Evolutionary conservation across 345 rosid genomes (phyloP).

Genomic region (Hypericum androsaemum): DNA sequence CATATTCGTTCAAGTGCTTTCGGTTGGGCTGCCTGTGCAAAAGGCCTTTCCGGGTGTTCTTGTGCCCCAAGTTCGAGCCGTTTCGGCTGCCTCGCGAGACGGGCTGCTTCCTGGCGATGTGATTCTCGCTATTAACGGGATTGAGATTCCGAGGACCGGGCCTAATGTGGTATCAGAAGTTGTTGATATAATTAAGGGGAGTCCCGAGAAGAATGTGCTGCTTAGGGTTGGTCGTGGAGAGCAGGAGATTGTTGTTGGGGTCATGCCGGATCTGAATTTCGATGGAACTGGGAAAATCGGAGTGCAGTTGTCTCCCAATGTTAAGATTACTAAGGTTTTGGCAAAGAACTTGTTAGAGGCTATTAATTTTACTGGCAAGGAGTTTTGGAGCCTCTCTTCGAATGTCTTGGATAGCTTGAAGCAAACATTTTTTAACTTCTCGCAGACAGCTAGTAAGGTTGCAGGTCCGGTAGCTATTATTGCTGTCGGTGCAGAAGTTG

Average conservation of each 20-base stretch:
- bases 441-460: slow-evolving; percentile 79
- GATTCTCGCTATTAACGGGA: slow-evolving; percentile 54
- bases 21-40: slow-evolving; percentile 91
- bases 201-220: slow-evolving; percentile 51
- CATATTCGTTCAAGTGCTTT: slow-evolving; percentile 66
- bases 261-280: slow-evolving; percentile 69
- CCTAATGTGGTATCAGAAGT: slow-evolving; percentile 56
- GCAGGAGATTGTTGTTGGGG: slow-evolving; percentile 43
- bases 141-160: slow-evolving; percentile 41
- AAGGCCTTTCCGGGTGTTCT: slow-evolving; percentile 85
- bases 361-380: slow-evolving; percentile 50
- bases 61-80: slow-evolving; percentile 72
- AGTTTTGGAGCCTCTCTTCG: slow-evolving; percentile 58
- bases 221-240: slow-evolving; percentile 53
- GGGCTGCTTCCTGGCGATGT: slow-evolving; percentile 84
- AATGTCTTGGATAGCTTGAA: slow-evolving; percentile 77
- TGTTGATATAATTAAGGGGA: slow-evolving; percentile 56
- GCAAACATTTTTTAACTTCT: slow-evolving; percentile 75
- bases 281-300: slow-evolving; percentile 90
- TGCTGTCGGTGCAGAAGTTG: slow-evolving; percentile 98
- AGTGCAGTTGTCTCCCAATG: slow-evolving; percentile 78
- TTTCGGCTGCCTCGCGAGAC: slow-evolving; percentile 85
- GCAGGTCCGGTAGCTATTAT: slow-evolving; percentile 92
- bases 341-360: slow-evolving; percentile 54
- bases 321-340: slow-evolving; percentile 49